Evolutionary conservation across 768 basidiomycete species (phyloP).

Genomic region (Lactarius hengduanensis): DNA sequence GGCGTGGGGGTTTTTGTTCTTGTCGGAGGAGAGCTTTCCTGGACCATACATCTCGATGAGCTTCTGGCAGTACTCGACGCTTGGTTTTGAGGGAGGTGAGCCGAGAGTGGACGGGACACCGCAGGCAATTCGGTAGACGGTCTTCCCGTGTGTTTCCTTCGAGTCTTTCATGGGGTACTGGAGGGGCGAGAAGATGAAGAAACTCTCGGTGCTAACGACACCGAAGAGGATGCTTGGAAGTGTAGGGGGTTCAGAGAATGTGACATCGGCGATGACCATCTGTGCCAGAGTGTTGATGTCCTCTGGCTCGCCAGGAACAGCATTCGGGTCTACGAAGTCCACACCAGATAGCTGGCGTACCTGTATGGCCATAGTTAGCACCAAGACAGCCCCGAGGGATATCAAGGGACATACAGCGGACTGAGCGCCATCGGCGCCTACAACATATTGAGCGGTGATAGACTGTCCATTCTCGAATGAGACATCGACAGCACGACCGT

Average conservation of each 20-base stretch:
- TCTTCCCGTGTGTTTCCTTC: constrained; percentile 23
- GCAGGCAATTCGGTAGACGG: constrained; percentile 43
- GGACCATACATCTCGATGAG: constrained; percentile 43
- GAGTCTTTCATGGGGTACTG: constrained; percentile 34
- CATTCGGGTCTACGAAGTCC: constrained; percentile 45
- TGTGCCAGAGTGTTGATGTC: constrained; percentile 37
- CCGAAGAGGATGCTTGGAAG: constrained; percentile 31
- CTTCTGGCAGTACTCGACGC: constrained; percentile 44
- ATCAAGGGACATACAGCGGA: constrained; percentile 40
- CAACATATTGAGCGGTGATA: constrained; percentile 46
- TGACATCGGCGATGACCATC: constrained; percentile 49
- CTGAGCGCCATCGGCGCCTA: constrained; percentile 52
- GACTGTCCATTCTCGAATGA: constrained; percentile 46
- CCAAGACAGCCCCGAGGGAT: neutral
- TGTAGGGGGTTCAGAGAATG: constrained; percentile 36
- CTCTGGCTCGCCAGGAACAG: constrained; percentile 29
- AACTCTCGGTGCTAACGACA: constrained; percentile 34
- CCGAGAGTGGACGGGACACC: constrained; percentile 40
- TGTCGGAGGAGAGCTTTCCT: constrained; percentile 36
- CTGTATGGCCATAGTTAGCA: constrained; percentile 32
- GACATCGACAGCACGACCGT: constrained; percentile 39
- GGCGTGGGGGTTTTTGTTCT: constrained; percentile 37
- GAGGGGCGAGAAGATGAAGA: constrained; percentile 42
- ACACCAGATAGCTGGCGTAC: constrained; percentile 44
- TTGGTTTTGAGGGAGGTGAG: constrained; percentile 39